Evolutionary conservation across 2,329 filamentous ascomycete genomes (phyloP).

Genomic region (Bipolaris bicolor): DNA sequence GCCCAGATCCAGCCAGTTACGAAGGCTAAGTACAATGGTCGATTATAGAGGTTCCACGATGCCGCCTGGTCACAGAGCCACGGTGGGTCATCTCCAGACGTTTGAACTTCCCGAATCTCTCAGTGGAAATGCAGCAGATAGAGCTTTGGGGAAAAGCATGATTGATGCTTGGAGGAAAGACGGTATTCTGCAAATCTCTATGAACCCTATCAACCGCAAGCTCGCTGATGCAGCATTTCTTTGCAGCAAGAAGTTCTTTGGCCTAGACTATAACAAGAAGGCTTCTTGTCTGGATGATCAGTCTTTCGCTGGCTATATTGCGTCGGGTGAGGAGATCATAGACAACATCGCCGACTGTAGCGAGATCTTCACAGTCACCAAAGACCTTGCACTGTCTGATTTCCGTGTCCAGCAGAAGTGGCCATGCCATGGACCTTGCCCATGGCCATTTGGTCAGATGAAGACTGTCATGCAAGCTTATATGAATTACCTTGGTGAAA

Average conservation of each 20-base stretch:
- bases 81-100: constrained; percentile 9
- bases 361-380: constrained; percentile 61
- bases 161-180: constrained; percentile 16
- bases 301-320: constrained; percentile 59
- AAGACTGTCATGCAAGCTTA: constrained; percentile 51
- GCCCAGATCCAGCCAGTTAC: background rate
- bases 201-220: constrained; percentile 18
- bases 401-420: constrained; percentile 51
- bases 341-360: constrained; percentile 59
- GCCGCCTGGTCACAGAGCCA: constrained; percentile 11
- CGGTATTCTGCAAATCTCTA: constrained; percentile 15
- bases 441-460: constrained; percentile 56
- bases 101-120: constrained; percentile 12
- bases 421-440: constrained; percentile 59
- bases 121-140: constrained; percentile 12
- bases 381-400: constrained; percentile 53
- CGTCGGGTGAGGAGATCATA: constrained; percentile 52
- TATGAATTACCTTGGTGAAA: constrained; percentile 51
- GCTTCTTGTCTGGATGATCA: constrained; percentile 53
- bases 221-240: constrained; percentile 14
- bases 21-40: constrained; percentile 2
- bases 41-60: constrained; percentile 4
- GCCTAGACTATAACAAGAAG: constrained; percentile 41
- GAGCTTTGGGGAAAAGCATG: constrained; percentile 15
- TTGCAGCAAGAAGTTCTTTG: constrained; percentile 15